A percentile compares a stretch with the other conserved stretches of the same genome.
These are phyloP conservation scores for Ophiostoma sp. DNA, from an alignment of 2,329 filamentous ascomycete genomes.

Conservation along the genomic window DNA sequence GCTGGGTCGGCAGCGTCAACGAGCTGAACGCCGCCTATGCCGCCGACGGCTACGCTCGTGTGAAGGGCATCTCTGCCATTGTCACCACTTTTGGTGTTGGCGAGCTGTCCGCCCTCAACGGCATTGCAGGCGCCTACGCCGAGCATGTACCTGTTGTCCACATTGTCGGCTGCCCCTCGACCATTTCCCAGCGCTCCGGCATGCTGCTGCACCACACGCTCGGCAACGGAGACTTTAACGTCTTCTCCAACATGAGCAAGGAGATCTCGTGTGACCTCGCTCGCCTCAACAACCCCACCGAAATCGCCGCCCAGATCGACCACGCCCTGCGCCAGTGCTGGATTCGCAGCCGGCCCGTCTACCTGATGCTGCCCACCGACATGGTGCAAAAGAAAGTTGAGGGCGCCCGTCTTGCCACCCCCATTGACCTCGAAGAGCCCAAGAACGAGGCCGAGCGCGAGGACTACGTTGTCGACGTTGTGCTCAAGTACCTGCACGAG, in stretches of 20 bases:
- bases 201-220: conserved; percentile 47
- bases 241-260: conserved; percentile 73
- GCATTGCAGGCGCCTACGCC: conserved; percentile 51
- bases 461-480: conserved; percentile 74
- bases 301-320: conserved; percentile 72
- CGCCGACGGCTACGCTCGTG: conserved; percentile 55
- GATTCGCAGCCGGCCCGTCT: conserved; percentile 70
- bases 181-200: conserved; percentile 28
- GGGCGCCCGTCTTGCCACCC: conserved; percentile 63
- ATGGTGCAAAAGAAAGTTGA: conserved; percentile 73
- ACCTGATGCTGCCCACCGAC: conserved; percentile 77
- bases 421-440: conserved; percentile 61
- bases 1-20: conserved; percentile 49
- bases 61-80: conserved; percentile 52
- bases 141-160: conserved; percentile 53
- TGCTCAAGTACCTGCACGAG: conserved; percentile 60
- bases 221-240: conserved; percentile 52
- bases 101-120: conserved; percentile 51
- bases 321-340: conserved; percentile 70
- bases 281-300: conserved; percentile 62
- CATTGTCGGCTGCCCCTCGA: conserved; percentile 40
- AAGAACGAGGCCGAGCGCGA: conserved; percentile 66
- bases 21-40: conserved; percentile 56
- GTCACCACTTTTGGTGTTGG: conserved; percentile 57
- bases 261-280: conserved; percentile 66